Percentiles rank a stretch among this genome's conserved stretches.
Evolutionary conservation across 768 basidiomycete genomes (phyloP).

Genomic region (Agaricus subrufescens): DNA sequence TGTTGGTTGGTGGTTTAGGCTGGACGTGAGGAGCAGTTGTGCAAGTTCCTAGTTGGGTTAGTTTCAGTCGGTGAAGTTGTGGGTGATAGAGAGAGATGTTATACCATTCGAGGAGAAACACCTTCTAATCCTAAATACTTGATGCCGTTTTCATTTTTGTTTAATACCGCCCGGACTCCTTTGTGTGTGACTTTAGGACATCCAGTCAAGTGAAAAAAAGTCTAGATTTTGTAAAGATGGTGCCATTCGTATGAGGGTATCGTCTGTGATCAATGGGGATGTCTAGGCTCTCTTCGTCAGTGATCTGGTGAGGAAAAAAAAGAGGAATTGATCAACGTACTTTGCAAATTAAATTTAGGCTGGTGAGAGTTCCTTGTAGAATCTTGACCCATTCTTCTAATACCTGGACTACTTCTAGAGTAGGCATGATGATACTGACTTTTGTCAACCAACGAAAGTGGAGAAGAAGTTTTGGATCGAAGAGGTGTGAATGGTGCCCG

Average conservation of each 20-base stretch:
- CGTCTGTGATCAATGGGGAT: conserved; percentile 56
- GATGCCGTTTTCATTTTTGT: conserved; percentile 41
- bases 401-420: conserved; percentile 41
- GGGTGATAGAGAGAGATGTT: conserved; percentile 7
- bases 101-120: conserved; percentile 56
- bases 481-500: conserved; percentile 53
- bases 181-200: conserved; percentile 64
- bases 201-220: conserved; percentile 54
- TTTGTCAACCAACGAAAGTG: conserved; percentile 47
- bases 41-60: conserved; percentile 45
- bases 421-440: conserved; percentile 76
- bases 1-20: background rate
- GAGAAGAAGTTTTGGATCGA: conserved; percentile 46
- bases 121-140: conserved; percentile 56
- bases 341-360: conserved; percentile 67
- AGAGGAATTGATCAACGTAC: conserved; percentile 26
- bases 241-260: conserved; percentile 44
- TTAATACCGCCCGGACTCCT: conserved; percentile 51
- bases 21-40: conserved; percentile 8
- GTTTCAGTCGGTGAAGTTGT: background rate
- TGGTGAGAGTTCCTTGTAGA: conserved; percentile 43
- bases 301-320: background rate
- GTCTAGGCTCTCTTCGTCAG: conserved; percentile 28
- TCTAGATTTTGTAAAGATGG: conserved; percentile 46
- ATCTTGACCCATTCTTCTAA: conserved; percentile 47